These are phyloP conservation scores for Nigrospora oryzae DNA, from an alignment of 2,329 filamentous ascomycete genomes.

Conservation along the genomic window DNA sequence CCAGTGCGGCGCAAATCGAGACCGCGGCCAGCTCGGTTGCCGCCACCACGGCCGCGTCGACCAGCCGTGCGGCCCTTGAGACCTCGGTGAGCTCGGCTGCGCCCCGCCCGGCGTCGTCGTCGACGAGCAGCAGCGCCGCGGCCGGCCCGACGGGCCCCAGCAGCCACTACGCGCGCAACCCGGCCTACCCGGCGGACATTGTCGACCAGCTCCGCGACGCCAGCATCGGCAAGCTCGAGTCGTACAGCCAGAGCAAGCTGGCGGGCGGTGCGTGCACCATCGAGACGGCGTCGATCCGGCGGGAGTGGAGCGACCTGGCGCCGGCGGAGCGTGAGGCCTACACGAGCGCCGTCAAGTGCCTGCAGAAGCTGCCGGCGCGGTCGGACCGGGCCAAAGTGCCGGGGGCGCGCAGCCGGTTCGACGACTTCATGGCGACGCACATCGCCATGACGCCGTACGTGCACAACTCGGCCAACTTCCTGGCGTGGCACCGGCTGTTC, in stretches of 20 bases:
- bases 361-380: slow-evolving; percentile 9
- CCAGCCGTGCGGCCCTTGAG: not conserved
- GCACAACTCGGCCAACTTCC: slow-evolving; percentile 14
- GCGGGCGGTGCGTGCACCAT: slow-evolving; percentile 2
- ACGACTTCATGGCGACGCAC: slow-evolving; percentile 19
- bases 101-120: not conserved
- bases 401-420: slow-evolving; percentile 13
- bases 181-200: slow-evolving; percentile 1
- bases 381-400: slow-evolving; percentile 8
- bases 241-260: slow-evolving; percentile 1
- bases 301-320: slow-evolving; percentile 7
- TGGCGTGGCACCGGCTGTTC: slow-evolving; percentile 14
- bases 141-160: not conserved
- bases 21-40: not conserved
- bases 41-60: not conserved
- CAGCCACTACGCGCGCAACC: not conserved
- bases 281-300: slow-evolving; percentile 3
- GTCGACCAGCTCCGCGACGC: slow-evolving; percentile 3
- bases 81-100: not conserved
- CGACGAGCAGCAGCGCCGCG: not conserved
- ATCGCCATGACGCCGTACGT: slow-evolving; percentile 11
- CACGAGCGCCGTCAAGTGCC: slow-evolving; percentile 11
- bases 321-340: slow-evolving; percentile 8
- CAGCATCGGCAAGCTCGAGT: slow-evolving; percentile 2
- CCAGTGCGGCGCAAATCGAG: not conserved